Conservation (phyloP, 192 early-diverging fungal genomes). For the Mortierella claussenii region DNA sequence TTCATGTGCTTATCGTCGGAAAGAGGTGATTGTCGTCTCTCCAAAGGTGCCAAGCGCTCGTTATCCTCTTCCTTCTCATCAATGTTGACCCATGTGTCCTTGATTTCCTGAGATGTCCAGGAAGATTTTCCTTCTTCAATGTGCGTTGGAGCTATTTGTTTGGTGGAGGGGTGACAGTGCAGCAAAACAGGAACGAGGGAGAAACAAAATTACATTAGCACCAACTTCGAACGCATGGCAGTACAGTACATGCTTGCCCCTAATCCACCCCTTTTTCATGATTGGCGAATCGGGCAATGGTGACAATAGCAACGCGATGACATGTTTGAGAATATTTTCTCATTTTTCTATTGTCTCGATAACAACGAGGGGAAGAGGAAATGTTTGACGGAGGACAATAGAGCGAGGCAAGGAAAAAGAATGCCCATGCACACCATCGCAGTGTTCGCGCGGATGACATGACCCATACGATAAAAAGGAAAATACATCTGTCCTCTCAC, state of each 20-base stretch:
- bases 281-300: background rate
- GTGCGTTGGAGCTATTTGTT: constrained; percentile 5
- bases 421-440: no score
- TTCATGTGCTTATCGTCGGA: constrained; percentile 43
- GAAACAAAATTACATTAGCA: constrained; percentile 4
- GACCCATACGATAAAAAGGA: no score
- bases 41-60: background rate
- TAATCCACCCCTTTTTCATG: constrained; percentile 9
- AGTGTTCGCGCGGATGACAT: no score
- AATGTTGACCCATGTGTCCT: constrained; percentile 23
- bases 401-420: no score
- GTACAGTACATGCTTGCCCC: background rate
- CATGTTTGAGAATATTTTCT: background rate
- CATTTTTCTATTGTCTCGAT: no score
- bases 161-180: no score
- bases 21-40: constrained; percentile 28
- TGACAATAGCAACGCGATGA: background rate
- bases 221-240: background rate
- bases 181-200: background rate
- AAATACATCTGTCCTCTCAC: no score
- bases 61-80: background rate
- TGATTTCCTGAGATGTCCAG: constrained; percentile 26
- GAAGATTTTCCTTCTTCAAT: background rate
- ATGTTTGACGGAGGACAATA: no score
- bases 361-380: no score